A percentile compares a stretch with the other conserved stretches of the same genome.
Conservation (phyloP, 768 basidiomycete genomes). For the Megacollybia marginata region DNA sequence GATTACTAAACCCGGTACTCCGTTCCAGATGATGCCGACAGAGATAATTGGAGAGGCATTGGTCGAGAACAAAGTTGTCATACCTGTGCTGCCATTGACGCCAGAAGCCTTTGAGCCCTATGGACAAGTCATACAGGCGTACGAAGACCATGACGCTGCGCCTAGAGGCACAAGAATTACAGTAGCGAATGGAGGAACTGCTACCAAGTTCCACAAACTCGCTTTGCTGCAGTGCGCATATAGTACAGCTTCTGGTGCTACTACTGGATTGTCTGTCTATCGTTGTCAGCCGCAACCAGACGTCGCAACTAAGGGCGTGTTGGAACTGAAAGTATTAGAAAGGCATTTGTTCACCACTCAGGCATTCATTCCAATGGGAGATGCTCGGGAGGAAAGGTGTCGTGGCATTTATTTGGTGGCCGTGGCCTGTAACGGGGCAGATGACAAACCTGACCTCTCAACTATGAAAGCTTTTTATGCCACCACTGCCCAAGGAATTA, state of each 20-base stretch:
- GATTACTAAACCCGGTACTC: background rate
- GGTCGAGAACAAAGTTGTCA: background rate
- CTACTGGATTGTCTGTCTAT: conserved; percentile 75
- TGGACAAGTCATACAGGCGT: conserved; percentile 90
- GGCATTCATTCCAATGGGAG: conserved; percentile 91
- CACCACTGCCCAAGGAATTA: conserved; percentile 73
- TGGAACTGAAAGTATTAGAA: conserved; percentile 71
- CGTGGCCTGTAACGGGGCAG: conserved; percentile 70
- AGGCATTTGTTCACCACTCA: conserved; percentile 88
- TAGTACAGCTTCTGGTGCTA: conserved; percentile 46
- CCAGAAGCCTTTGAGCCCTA: conserved; percentile 82
- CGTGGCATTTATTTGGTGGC: conserved; percentile 68
- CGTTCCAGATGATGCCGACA: conserved; percentile 3
- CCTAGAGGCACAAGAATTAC: conserved; percentile 70
- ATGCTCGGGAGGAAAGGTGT: conserved; percentile 40
- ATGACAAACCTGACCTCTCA: conserved; percentile 70
- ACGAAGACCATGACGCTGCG: conserved; percentile 54
- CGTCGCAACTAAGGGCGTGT: conserved; percentile 40
- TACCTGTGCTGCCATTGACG: conserved; percentile 68
- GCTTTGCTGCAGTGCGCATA: conserved; percentile 65
- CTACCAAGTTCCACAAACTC: conserved; percentile 89
- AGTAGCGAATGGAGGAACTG: conserved; percentile 83
- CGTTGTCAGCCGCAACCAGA: conserved; percentile 53
- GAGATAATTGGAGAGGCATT: background rate
- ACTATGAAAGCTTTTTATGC: conserved; percentile 82